A percentile compares a stretch with the other conserved stretches of the same genome.
phyloP scores from a whole-genome alignment of 2,329 filamentous ascomycete species.

The Trichoderma sp. region DNA sequence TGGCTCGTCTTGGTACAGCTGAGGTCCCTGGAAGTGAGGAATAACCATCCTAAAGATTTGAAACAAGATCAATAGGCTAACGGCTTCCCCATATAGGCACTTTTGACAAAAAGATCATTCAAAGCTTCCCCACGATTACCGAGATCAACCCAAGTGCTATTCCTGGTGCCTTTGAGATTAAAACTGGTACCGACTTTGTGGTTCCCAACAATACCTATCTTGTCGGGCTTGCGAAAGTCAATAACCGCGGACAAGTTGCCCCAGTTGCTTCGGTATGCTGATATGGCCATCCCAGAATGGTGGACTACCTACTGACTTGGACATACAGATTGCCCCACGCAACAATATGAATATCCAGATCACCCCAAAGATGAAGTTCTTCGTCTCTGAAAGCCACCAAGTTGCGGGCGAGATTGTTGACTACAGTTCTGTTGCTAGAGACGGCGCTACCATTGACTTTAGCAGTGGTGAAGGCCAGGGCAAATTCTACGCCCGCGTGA shows the following conservation, averaged over 20 bases:
- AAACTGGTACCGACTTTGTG: not conserved
- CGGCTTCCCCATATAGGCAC: not conserved
- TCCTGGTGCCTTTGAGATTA: not conserved
- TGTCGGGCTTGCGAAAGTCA: constrained; percentile 14
- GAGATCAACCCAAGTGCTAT: not conserved
- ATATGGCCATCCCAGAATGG: not conserved
- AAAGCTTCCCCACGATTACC: not conserved
- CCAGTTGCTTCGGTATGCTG: constrained; percentile 6
- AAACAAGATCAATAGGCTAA: not conserved
- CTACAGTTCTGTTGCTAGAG: not conserved
- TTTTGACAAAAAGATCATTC: not conserved
- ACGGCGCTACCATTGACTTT: constrained; percentile 10
- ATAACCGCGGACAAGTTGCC: constrained; percentile 13
- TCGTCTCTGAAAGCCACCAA: constrained; percentile 8
- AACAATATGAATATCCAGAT: constrained; percentile 12
- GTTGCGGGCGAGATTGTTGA: constrained; percentile 15
- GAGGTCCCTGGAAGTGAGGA: constrained; percentile 4
- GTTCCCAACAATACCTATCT: constrained; percentile 11
- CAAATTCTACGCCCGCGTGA: constrained; percentile 6
- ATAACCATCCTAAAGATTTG: not conserved
- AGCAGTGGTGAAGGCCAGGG: constrained; percentile 3
- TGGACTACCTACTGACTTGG: not conserved
- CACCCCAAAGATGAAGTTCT: constrained; percentile 15
- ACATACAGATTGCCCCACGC: constrained; percentile 5
- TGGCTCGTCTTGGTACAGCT: not conserved